Evolutionary conservation across 2,329 filamentous ascomycete species (phyloP), one percentile per base, ranked within the genome.

Genomic region (Penicillium sp.): DNA sequence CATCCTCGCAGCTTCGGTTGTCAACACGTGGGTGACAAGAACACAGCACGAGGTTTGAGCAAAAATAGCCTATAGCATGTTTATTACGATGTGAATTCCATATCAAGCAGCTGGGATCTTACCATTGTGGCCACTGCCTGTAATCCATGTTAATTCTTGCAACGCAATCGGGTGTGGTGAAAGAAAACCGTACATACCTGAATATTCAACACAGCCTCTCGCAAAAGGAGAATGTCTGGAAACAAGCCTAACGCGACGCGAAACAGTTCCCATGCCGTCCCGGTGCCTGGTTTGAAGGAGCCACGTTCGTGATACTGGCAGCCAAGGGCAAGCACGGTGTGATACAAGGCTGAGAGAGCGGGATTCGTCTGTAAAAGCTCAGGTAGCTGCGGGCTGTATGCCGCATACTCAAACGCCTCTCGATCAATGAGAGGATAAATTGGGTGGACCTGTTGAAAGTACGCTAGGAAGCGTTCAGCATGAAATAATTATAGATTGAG

Each of bases 211-310:
- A 75, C 56, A 38, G 61, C 48, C 47, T 70, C 69, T 51, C 62
- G 66, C 4, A 67, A 66, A 17, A 74, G 62, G 17, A 75, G 54
- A 19, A 75, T 56, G 30, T 80, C 77, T 0, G 76, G 69, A 15
- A 80, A 73, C 7, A 75, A 51, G 5, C 71, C 70, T 5, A 81
- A 69, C 4, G 78, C 71, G 2, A 75, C 68, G 21, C 76, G 71
- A 50, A 80, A 81, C 4, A 80, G 67, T 8, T 72, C 73, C 80
- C 80, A 82, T 0, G 77, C 69, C 41, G 70, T 71, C 5, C 78
- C 78, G 26, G 73, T 75, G 2, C 76, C 76, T 0, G 77, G 76
- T 54, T 79, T 74, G 51, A 79, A 82, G 8, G 71, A 73, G 0
- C 75, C 77, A 6, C 74, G 73, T 26, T 70, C 70, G 15, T 70